A percentile compares a stretch with the other conserved stretches of the same genome.
Conservation (phyloP, 306 rosid genomes). For the Ochetophila trinervis region DNA sequence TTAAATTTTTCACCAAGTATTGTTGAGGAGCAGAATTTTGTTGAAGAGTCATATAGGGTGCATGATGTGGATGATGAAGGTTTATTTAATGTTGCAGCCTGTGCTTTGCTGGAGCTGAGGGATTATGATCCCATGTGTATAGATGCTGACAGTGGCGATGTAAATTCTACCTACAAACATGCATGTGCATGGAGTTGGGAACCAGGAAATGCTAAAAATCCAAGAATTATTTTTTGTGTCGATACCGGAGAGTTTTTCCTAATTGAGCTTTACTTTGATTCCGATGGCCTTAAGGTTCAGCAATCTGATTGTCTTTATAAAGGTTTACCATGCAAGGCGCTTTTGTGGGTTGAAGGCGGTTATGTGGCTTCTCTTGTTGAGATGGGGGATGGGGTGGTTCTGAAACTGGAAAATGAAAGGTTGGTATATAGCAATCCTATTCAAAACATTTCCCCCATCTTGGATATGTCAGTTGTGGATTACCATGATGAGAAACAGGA, state of each 20-base stretch:
- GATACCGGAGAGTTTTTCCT: conserved; percentile 85
- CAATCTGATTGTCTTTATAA: conserved; percentile 84
- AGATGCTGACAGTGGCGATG: conserved; percentile 57
- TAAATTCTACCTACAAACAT: conserved; percentile 50
- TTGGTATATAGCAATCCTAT: conserved; percentile 59
- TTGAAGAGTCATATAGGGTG: conserved; percentile 70
- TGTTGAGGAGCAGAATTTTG: conserved; percentile 63
- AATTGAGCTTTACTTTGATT: conserved; percentile 61
- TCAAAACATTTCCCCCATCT: conserved; percentile 82
- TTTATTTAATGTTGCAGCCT: conserved; percentile 79
- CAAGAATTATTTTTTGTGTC: conserved; percentile 65
- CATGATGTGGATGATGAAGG: conserved; percentile 85
- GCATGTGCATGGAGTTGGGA: conserved; percentile 96
- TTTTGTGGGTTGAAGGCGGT: conserved; percentile 89
- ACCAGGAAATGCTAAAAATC: conserved; percentile 52
- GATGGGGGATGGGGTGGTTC: conserved; percentile 93
- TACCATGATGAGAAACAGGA: conserved; percentile 83
- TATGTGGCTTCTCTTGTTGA: conserved; percentile 78
- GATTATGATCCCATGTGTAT: conserved; percentile 95
- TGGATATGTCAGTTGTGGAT: conserved; percentile 83
- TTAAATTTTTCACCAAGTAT: conserved; percentile 55
- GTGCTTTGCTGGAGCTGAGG: conserved; percentile 81
- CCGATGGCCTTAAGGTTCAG: conserved; percentile 54
- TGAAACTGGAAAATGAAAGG: conserved; percentile 72
- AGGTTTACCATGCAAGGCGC: conserved; percentile 70